A percentile compares a stretch with the other conserved stretches of the same genome.
Evolutionary conservation across 495 filamentous ascomycete species (phyloP).

Genomic region (Neurospora sp.): DNA sequence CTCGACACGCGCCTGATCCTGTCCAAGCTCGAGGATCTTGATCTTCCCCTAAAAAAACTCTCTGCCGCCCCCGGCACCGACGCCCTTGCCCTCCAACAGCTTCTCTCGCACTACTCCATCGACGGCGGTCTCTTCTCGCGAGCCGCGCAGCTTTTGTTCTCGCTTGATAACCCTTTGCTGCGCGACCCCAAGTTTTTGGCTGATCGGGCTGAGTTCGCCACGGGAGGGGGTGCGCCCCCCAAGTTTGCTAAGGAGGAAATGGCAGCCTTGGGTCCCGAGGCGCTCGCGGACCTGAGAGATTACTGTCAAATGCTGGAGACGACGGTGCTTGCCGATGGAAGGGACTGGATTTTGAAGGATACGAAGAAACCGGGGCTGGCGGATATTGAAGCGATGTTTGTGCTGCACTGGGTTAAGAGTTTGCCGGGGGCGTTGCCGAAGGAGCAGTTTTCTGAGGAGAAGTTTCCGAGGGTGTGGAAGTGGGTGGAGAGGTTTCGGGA

Average conservation of each 20-base stretch:
- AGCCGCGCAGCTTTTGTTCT: conserved; percentile 35
- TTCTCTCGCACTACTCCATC: conserved; percentile 19
- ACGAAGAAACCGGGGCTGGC: conserved; percentile 36
- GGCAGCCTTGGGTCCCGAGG: conserved; percentile 33
- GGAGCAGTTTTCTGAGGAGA: conserved; percentile 26
- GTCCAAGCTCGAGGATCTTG: conserved; percentile 38
- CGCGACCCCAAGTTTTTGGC: conserved; percentile 39
- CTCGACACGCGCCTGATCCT: conserved; percentile 53
- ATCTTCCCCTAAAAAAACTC: conserved; percentile 3
- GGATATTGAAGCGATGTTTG: conserved; percentile 55
- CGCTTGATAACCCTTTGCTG: conserved; percentile 35
- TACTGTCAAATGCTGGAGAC: conserved; percentile 42
- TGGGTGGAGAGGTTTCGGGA: conserved; percentile 46
- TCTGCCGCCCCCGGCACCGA: conserved; percentile 7
- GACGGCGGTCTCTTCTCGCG: conserved; percentile 35
- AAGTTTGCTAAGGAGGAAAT: background rate
- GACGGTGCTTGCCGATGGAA: conserved; percentile 44
- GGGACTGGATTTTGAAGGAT: conserved; percentile 42
- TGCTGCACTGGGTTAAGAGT: conserved; percentile 46
- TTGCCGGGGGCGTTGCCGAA: conserved; percentile 35
- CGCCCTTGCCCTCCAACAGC: conserved; percentile 6
- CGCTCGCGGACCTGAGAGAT: conserved; percentile 30
- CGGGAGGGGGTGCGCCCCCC: conserved; percentile 5
- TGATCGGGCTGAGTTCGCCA: conserved; percentile 39
- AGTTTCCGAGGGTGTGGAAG: conserved; percentile 43